Evolutionary conservation across 345 rosid species (phyloP).

Genomic region (Fremontodendron californicum): DNA sequence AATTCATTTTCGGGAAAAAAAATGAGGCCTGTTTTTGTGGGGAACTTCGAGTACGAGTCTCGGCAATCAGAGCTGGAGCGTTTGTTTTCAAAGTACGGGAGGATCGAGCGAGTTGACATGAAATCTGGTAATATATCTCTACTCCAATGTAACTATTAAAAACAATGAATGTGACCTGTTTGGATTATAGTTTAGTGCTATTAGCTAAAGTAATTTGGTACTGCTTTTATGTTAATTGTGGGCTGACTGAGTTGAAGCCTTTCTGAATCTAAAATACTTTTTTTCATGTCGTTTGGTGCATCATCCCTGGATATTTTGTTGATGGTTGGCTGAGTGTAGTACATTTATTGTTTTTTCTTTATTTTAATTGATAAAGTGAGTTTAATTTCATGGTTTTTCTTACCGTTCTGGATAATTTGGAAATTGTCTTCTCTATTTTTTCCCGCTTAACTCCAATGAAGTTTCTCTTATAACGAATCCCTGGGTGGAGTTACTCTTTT

Average conservation of each 20-base stretch:
- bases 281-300: neutral
- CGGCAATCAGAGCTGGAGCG: constrained; percentile 78
- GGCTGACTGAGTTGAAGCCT: neutral
- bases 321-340: neutral
- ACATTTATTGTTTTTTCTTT: neutral
- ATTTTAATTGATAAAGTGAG: neutral
- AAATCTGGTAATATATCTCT: constrained; percentile 59
- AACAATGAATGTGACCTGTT: neutral
- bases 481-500: neutral
- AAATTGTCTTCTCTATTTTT: neutral
- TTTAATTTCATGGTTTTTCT: neutral
- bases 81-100: constrained; percentile 66
- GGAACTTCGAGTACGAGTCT: constrained; percentile 76
- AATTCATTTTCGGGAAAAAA: neutral
- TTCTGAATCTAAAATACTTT: neutral
- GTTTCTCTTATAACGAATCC: neutral
- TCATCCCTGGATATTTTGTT: neutral
- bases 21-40: constrained; percentile 68
- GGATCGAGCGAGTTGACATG: constrained; percentile 80
- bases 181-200: neutral
- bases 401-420: neutral
- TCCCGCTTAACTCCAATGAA: neutral
- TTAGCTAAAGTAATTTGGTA: neutral
- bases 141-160: neutral
- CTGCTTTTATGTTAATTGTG: neutral